Conservation (phyloP, 2,329 filamentous ascomycete genomes). For the Cladorrhinum sp. region DNA sequence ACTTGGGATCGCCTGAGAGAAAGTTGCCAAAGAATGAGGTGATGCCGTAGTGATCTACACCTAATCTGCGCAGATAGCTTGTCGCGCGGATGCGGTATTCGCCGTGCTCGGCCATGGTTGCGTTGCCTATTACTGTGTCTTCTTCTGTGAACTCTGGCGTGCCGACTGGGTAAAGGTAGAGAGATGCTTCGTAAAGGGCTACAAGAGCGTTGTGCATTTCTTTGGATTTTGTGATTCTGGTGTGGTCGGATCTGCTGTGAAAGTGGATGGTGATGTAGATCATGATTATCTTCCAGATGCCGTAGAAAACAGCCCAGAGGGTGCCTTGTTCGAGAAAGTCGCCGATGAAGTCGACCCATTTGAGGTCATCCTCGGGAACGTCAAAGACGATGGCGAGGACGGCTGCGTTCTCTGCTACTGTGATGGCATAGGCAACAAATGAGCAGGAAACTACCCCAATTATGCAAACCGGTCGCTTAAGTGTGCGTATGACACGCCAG, state of each 20-base stretch:
- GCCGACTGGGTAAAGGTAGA: slow-evolving; percentile 27
- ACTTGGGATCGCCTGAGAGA: slow-evolving; percentile 23
- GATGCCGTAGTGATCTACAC: slow-evolving; percentile 28
- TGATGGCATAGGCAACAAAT: slow-evolving; percentile 19
- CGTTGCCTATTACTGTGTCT: slow-evolving; percentile 29
- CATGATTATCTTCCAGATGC: slow-evolving; percentile 31
- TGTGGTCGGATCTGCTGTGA: slow-evolving; percentile 28
- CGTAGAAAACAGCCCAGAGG: slow-evolving; percentile 31
- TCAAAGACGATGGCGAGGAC: slow-evolving; percentile 21
- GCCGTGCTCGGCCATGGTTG: slow-evolving; percentile 26
- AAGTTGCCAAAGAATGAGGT: slow-evolving; percentile 31
- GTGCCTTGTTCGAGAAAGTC: slow-evolving; percentile 25
- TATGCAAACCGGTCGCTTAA: slow-evolving; percentile 27
- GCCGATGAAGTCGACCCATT: slow-evolving; percentile 19
- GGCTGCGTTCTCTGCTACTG: slow-evolving; percentile 14
- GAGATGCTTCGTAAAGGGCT: slow-evolving; percentile 29
- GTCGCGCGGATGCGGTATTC: slow-evolving; percentile 26
- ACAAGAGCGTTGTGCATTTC: slow-evolving; percentile 31
- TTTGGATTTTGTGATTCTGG: slow-evolving; percentile 25
- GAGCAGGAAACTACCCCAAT: slow-evolving; percentile 20
- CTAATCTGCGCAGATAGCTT: slow-evolving; percentile 28
- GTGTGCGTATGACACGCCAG: slow-evolving; percentile 28
- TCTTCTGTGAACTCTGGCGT: slow-evolving; percentile 25
- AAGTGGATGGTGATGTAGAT: slow-evolving; percentile 32
- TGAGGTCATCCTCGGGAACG: slow-evolving; percentile 2